These are phyloP conservation scores for Escallonia rubra DNA, from an alignment of 129 eudicot genomes.

Conservation along the genomic window DNA sequence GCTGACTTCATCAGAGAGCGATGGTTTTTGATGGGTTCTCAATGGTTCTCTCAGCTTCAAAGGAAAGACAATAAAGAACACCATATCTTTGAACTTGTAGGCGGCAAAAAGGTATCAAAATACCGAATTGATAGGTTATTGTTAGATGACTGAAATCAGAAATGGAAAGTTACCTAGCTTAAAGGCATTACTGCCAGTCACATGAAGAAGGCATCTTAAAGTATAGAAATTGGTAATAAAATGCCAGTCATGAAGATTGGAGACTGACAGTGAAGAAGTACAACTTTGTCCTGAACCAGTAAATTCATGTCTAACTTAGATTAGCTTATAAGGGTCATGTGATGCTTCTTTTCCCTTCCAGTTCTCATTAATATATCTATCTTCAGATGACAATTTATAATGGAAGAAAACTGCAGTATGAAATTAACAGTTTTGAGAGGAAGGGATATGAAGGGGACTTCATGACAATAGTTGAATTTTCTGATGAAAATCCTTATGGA, in stretches of 20 bases:
- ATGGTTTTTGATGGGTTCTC: slow-evolving; percentile 30
- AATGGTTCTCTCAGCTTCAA: slow-evolving; percentile 24
- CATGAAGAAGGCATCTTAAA: too few relatives aligned
- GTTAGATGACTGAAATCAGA: too few relatives aligned
- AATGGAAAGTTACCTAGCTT: too few relatives aligned
- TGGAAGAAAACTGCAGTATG: slow-evolving; percentile 39
- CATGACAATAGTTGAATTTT: slow-evolving; percentile 43
- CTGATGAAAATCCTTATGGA: slow-evolving; percentile 33
- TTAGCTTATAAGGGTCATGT: not conserved
- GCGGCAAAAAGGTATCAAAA: slow-evolving; percentile 22
- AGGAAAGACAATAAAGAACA: slow-evolving; percentile 4
- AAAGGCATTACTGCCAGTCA: too few relatives aligned
- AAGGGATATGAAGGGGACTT: slow-evolving; percentile 13
- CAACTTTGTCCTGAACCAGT: too few relatives aligned
- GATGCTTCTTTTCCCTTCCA: not conserved
- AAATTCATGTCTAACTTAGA: not conserved
- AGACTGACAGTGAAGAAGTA: too few relatives aligned
- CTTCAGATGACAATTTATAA: slow-evolving; percentile 17
- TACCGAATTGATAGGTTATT: too few relatives aligned
- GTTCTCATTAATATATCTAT: not conserved
- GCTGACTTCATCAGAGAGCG: slow-evolving; percentile 23
- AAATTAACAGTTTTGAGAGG: slow-evolving; percentile 17
- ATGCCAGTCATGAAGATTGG: too few relatives aligned
- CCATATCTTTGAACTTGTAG: slow-evolving; percentile 24
- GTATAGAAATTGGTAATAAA: too few relatives aligned